phyloP scores from a whole-genome alignment of 306 rosid genomes.

The Glycine latifolia region DNA sequence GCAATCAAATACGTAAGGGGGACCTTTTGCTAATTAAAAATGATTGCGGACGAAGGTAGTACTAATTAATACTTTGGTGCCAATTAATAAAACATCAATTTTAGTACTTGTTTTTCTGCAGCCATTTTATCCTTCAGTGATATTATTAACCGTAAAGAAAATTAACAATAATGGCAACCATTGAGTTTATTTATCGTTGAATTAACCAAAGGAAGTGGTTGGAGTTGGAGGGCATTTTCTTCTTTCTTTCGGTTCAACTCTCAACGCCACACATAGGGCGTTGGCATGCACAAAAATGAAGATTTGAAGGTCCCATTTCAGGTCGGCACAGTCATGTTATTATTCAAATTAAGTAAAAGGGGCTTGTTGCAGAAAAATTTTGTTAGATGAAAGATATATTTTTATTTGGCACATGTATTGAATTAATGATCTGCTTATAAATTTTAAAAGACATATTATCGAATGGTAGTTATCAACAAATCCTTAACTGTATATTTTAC shows the following conservation, averaged over 20 bases:
- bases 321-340: constrained; percentile 19
- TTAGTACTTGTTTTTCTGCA: too few species aligned
- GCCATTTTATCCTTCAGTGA: neutral
- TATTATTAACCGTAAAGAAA: neutral
- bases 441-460: neutral
- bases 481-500: neutral
- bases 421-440: neutral
- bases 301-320: neutral
- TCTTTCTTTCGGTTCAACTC: constrained; percentile 4
- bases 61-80: neutral
- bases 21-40: constrained; percentile 9
- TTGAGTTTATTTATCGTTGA: neutral
- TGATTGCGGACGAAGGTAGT: constrained; percentile 9
- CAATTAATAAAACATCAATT: neutral
- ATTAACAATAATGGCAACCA: neutral
- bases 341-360: neutral
- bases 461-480: neutral
- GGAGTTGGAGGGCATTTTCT: constrained; percentile 6
- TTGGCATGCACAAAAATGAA: neutral
- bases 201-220: constrained; percentile 44
- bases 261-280: neutral
- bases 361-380: neutral
- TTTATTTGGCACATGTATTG: neutral
- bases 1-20: neutral
- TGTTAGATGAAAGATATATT: neutral